Percentiles rank a stretch among this genome's conserved stretches.
Conservation (phyloP, 1,139 yeast species). For the Spathaspora sp. region DNA sequence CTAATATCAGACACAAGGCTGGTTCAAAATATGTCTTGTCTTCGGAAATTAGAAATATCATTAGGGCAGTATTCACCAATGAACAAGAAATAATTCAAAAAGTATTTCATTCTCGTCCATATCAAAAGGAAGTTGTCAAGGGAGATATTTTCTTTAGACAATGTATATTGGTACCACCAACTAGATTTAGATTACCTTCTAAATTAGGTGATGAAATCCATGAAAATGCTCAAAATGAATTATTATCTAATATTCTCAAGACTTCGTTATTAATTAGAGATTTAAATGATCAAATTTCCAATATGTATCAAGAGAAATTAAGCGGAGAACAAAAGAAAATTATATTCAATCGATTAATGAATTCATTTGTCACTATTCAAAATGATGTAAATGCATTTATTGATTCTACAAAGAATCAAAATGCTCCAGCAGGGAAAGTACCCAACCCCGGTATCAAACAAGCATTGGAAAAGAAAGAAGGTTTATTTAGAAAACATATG, state of each 20-base stretch:
- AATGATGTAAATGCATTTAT: slow-evolving; percentile 93
- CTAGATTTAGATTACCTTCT: slow-evolving; percentile 95
- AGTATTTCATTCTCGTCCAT: slow-evolving; percentile 79
- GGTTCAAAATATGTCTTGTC: slow-evolving; percentile 86
- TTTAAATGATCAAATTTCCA: slow-evolving; percentile 74
- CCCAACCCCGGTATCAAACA: slow-evolving; percentile 96
- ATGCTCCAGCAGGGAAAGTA: slow-evolving; percentile 61
- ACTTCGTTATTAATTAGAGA: slow-evolving; percentile 84
- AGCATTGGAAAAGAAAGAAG: slow-evolving; percentile 97
- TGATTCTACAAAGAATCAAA: slow-evolving; percentile 87
- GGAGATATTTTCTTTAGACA: slow-evolving; percentile 93
- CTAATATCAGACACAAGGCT: slow-evolving; percentile 54
- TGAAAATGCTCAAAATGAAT: slow-evolving; percentile 90
- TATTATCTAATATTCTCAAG: slow-evolving; percentile 73
- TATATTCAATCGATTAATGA: slow-evolving; percentile 87
- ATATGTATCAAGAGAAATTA: slow-evolving; percentile 59
- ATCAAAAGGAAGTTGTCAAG: slow-evolving; percentile 44
- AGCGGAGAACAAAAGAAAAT: slow-evolving; percentile 65
- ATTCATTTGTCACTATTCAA: slow-evolving; percentile 90
- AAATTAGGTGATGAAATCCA: slow-evolving; percentile 95
- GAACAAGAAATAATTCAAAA: slow-evolving; percentile 65
- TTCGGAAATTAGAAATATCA: slow-evolving; percentile 78
- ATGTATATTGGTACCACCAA: slow-evolving; percentile 89
- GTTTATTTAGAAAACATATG: slow-evolving; percentile 97
- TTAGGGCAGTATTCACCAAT: slow-evolving; percentile 69